Conservation (phyloP, 2,329 filamentous ascomycete species). For the Pseudomassariella vexata region DNA sequence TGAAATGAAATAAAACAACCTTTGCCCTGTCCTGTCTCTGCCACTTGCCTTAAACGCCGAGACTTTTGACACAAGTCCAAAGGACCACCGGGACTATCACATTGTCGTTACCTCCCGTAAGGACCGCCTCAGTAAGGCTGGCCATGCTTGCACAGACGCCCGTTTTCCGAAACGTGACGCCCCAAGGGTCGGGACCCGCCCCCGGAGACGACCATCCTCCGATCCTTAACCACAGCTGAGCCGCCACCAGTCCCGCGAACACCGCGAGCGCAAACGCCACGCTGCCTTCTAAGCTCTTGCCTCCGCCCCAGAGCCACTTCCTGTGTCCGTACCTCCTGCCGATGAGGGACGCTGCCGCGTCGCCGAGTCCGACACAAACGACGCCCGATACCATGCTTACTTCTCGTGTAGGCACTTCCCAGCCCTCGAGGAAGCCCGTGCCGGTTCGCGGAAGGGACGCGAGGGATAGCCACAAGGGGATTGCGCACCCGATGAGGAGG, state of each 20-base stretch:
- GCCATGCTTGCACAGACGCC: constrained; percentile 69
- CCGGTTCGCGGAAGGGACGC: constrained; percentile 59
- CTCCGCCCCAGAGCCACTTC: constrained; percentile 96
- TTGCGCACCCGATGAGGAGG: constrained; percentile 87
- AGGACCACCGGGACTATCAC: constrained; percentile 90
- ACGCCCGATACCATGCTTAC: constrained; percentile 89
- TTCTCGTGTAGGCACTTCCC: constrained; percentile 71
- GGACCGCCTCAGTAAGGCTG: constrained; percentile 87
- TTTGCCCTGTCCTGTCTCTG: too few species aligned
- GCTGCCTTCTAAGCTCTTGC: constrained; percentile 88
- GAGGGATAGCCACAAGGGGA: constrained; percentile 85
- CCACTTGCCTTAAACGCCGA: constrained; percentile 60
- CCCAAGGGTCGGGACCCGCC: constrained; percentile 59
- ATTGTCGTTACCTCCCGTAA: constrained; percentile 97
- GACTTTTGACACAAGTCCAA: constrained; percentile 84
- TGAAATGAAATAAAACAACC: too few species aligned
- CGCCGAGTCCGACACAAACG: constrained; percentile 89
- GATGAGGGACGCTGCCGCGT: constrained; percentile 86
- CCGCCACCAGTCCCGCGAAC: constrained; percentile 63
- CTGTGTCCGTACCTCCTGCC: constrained; percentile 77
- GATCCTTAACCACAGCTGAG: constrained; percentile 67
- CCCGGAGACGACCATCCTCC: constrained; percentile 75
- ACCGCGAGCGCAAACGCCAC: constrained; percentile 79
- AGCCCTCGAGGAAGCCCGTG: constrained; percentile 55
- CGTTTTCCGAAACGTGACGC: constrained; percentile 64